A percentile compares a stretch with the other conserved stretches of the same genome.
Conservation (phyloP, 306 rosid species). For the Fragaria nilgerrensis region DNA sequence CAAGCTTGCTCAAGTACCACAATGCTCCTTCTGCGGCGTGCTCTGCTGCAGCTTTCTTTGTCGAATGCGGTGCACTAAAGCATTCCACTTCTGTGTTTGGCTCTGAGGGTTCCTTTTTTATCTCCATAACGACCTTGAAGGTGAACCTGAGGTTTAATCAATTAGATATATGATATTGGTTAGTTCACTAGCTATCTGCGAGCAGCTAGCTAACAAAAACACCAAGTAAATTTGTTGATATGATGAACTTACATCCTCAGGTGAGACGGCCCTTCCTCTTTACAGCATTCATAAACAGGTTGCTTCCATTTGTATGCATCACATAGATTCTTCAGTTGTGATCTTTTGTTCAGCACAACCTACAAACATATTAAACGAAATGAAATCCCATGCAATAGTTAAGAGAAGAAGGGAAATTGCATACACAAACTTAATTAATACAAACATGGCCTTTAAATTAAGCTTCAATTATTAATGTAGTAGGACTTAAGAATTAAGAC, state of each 20-base stretch:
- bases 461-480: too few relatives aligned
- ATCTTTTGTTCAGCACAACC: not conserved
- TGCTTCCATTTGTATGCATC: slow-evolving; percentile 55
- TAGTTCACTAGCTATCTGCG: not conserved
- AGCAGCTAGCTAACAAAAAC: too few relatives aligned
- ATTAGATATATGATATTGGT: not conserved
- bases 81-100: slow-evolving; percentile 39
- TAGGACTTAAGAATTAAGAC: too few relatives aligned
- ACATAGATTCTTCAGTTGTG: slow-evolving; percentile 50
- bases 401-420: too few relatives aligned
- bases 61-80: slow-evolving; percentile 47
- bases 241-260: slow-evolving; percentile 41
- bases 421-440: too few relatives aligned
- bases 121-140: slow-evolving; percentile 52
- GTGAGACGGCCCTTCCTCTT: slow-evolving; percentile 69
- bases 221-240: not conserved
- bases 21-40: slow-evolving; percentile 53
- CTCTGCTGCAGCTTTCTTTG: slow-evolving; percentile 46
- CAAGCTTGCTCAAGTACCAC: slow-evolving; percentile 48
- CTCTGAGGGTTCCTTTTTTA: slow-evolving; percentile 18
- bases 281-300: slow-evolving; percentile 51
- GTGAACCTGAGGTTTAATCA: slow-evolving; percentile 47
- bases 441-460: too few relatives aligned
- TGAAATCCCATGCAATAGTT: not conserved
- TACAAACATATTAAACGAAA: not conserved